Evolutionary conservation across 1,284 basidiomycete genomes (phyloP).

Genomic region (Puccinia novopanici): DNA sequence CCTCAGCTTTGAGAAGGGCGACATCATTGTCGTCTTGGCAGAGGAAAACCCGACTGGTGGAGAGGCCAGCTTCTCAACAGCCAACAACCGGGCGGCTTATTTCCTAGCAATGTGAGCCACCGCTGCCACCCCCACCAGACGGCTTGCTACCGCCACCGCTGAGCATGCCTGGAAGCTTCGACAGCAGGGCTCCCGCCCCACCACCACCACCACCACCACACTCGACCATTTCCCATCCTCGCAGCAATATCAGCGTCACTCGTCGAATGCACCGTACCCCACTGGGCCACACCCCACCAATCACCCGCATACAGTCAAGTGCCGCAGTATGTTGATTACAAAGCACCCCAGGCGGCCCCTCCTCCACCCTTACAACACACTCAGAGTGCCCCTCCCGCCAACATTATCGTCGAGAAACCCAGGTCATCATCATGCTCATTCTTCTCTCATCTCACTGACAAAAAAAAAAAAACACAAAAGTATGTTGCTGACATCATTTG

Average conservation of each 20-base stretch:
- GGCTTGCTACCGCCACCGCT: slow-evolving; percentile 2
- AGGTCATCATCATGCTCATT: background rate
- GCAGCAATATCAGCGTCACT: background rate
- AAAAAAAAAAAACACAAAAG: too few relatives aligned
- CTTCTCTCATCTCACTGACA: background rate
- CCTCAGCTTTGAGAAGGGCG: slow-evolving; percentile 41
- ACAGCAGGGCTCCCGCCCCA: background rate
- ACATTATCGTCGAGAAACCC: slow-evolving; percentile 37
- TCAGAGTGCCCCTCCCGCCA: slow-evolving; percentile 42
- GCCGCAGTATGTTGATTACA: slow-evolving; percentile 24
- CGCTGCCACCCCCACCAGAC: background rate
- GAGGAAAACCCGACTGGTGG: slow-evolving; percentile 50
- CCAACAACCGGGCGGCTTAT: slow-evolving; percentile 15
- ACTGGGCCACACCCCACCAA: slow-evolving; percentile 13
- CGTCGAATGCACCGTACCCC: background rate
- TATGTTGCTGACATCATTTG: background rate
- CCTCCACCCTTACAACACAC: slow-evolving; percentile 33
- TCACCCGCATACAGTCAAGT: background rate
- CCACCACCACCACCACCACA: slow-evolving; percentile 1
- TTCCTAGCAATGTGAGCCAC: slow-evolving; percentile 45
- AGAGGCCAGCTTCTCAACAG: slow-evolving; percentile 31
- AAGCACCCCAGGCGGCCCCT: slow-evolving; percentile 14
- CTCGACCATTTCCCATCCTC: background rate
- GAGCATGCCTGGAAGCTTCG: slow-evolving; percentile 24
- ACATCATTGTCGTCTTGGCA: slow-evolving; percentile 38